Evolutionary conservation across 2,329 filamentous ascomycete species (phyloP), one percentile per base, ranked within the genome.

Genomic region (Knufia fluminis): DNA sequence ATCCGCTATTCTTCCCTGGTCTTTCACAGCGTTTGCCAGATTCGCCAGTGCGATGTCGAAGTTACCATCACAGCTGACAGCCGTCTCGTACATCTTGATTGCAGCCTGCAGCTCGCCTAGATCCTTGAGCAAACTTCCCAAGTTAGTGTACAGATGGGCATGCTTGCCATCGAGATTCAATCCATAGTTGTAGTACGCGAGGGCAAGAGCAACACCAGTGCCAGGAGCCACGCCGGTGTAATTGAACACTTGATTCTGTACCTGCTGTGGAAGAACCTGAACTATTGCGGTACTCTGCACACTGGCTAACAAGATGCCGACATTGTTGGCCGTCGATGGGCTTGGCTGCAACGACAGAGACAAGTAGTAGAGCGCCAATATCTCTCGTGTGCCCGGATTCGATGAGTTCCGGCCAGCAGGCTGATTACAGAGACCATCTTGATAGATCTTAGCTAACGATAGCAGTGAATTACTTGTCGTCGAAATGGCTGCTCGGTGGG

Each of bases 1-100:
- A 63, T 98, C 92, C 50, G 82, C 85, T 57, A 97, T 87, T 38
- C 86, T 81, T 2, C 92, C 92, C 59, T 94, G 88, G 64, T 98
- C 92, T 66, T 98, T 98, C 57, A 98, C 90, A 7, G 92, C 92
- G 64, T 98, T 98, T 49, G 92, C 92, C 19, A 98, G 75, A 61
- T 98, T 98, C 3, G 92, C 94, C 49, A 98, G 71, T 28, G 92
- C 92, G 61, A 98, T 98, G 62, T 98, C 92, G 61, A 98, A 98
- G 20, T 82, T 86, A n/a, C 82, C 81, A 65, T 98, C 92, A 63
- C 90, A 97, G 2, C 79, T 77, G 12, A 98, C 92, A 9, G 92
- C 92, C 57, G 88, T 83, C 67, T 97, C 89, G 62, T 98, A 98
- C 91, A 98, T 97, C 56, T 84, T 82, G 59, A 98, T 96, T 0